Evolutionary conservation across 495 filamentous ascomycete genomes (phyloP), one percentile per base, ranked within the genome.

Genomic region (Hypomontagnella submonticulosa): DNA sequence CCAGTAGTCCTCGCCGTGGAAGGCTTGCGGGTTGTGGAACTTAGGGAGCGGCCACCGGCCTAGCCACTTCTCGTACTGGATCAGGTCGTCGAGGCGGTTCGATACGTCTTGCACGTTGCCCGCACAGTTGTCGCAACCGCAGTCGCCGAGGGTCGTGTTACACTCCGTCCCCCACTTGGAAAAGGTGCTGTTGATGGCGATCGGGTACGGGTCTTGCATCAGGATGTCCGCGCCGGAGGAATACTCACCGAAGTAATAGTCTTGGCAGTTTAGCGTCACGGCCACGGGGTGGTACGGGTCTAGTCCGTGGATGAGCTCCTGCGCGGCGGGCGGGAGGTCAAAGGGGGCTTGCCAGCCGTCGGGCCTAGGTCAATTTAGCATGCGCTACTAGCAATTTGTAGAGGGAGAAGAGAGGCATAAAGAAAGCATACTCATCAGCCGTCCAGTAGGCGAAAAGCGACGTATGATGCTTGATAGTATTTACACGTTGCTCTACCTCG

Each of bases 211-310:
- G 65, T 91, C 88, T 11, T 81, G 79, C 74, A 91, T 84, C 41
- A 91, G 73, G 61, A 91, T 87, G 66, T 91, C 88, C 0, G 86
- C 85, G 9, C 84, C 84, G 3, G 77, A 61, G 0, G 81, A 72
- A 74, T 92, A 91, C 3, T 84, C 70, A n/a, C 66, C 70, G 69
- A 87, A 92, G 70, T 88, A 83, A 75, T 88, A 91, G 69, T 90
- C 86, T 37, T 84, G 80, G 81, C 89, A 92, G 74, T 90, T 91
- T 23, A 91, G 79, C 0, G 83, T 83, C 0, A 90, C 76, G 0
- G 83, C 84, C 4, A 89, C 83, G 0, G 88, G 89, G 71, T 90
- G 89, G 71, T 89, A 90, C 0, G 88, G 88, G 72, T 92, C 89
- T 0, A 89, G 68, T 0, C 62, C 57, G 43, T 81, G 81, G 65